Conservation (phyloP, 1,284 basidiomycete genomes). For the Neotropicomus parvogracilis region DNA sequence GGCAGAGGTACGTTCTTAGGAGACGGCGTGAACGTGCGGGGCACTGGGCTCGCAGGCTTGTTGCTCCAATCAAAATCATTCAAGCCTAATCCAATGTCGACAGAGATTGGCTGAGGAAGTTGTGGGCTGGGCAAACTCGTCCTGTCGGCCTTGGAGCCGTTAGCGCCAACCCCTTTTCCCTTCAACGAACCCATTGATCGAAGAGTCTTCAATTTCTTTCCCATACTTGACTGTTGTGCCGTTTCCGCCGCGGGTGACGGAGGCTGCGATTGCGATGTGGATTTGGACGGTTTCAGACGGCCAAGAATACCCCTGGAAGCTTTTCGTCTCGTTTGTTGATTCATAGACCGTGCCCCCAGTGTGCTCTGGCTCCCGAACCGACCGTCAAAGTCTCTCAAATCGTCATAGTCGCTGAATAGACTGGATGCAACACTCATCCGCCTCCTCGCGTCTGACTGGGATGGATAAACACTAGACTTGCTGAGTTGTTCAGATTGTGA, state of each 20-base stretch:
- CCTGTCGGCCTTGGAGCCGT: conserved; percentile 32
- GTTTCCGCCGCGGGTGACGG: conserved; percentile 41
- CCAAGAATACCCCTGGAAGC: conserved; percentile 63
- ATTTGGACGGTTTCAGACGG: conserved; percentile 49
- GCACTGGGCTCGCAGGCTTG: conserved; percentile 27
- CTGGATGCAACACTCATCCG: conserved; percentile 61
- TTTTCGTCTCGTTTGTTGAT: conserved; percentile 45
- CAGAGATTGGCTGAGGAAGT: conserved; percentile 47
- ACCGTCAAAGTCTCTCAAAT: conserved; percentile 78
- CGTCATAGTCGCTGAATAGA: conserved; percentile 79
- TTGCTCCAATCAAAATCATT: conserved; percentile 53
- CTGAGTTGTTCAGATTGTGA: conserved; percentile 27
- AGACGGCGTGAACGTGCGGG: conserved; percentile 24
- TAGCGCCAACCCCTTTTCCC: conserved; percentile 37
- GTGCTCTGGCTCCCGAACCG: conserved; percentile 77
- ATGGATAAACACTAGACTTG: conserved; percentile 36
- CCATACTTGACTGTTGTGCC: conserved; percentile 31
- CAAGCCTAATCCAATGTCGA: conserved; percentile 60
- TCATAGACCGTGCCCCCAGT: conserved; percentile 44
- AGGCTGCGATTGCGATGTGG: conserved; percentile 38
- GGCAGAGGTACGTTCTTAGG: conserved; percentile 19
- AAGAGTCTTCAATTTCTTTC: conserved; percentile 64
- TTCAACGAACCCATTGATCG: conserved; percentile 78
- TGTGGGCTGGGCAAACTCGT: conserved; percentile 44
- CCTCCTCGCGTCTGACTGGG: conserved; percentile 39